Evolutionary conservation across 148 eudicot species (phyloP).

Genomic region (Heliamphora exappendiculata): DNA sequence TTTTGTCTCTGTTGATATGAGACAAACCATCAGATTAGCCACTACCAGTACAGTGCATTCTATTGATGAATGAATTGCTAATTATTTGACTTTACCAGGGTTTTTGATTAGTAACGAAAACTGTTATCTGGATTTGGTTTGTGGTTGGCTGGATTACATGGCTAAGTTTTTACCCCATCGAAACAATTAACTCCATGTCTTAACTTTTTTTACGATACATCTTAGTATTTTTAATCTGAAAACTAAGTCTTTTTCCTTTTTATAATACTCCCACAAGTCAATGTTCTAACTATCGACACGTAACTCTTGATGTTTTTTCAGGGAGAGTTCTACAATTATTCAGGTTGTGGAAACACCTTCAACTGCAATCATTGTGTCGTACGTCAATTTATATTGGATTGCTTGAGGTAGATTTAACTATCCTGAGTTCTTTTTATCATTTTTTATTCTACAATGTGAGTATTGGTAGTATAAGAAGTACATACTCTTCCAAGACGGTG

Average conservation of each 20-base stretch:
- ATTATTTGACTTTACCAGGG: no score
- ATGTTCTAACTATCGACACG: not conserved
- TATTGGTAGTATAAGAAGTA: not conserved
- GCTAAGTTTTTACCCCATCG: not conserved
- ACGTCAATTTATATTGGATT: conserved; percentile 88
- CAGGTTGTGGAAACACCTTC: conserved; percentile 98
- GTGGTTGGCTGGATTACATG: not conserved
- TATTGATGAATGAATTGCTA: not conserved
- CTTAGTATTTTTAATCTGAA: not conserved
- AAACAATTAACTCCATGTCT: not conserved
- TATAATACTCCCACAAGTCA: not conserved
- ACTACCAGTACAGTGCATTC: not conserved
- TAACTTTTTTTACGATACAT: not conserved
- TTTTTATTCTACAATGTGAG: not conserved
- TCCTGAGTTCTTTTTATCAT: not conserved
- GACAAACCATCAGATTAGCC: not conserved
- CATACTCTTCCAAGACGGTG: no score
- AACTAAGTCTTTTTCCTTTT: not conserved
- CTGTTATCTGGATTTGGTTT: not conserved
- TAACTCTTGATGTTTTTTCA: conserved; percentile 25
- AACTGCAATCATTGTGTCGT: conserved; percentile 96
- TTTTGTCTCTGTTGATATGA: not conserved
- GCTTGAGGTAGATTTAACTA: conserved; percentile 57
- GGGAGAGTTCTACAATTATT: conserved; percentile 96
- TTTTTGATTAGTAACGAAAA: not conserved